Conservation (phyloP, 495 filamentous ascomycete species). For the Penicillium goetzii region DNA sequence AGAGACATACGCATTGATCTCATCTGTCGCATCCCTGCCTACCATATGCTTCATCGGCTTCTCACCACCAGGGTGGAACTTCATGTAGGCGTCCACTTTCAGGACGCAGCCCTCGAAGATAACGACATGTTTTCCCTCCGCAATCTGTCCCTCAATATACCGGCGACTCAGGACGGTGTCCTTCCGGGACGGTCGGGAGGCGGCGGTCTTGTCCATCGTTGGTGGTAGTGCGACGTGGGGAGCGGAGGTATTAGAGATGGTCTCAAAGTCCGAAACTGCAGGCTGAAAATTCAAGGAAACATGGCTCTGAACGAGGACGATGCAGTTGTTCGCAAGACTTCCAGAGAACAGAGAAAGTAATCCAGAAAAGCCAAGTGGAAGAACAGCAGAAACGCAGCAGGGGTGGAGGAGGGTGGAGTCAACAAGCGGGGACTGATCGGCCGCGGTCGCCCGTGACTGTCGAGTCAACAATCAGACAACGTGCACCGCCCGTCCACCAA, state of each 20-base stretch:
- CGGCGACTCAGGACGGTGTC: slow-evolving; percentile 65
- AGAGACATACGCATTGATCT: slow-evolving; percentile 80
- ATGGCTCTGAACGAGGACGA: not conserved
- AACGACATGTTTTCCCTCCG: slow-evolving; percentile 79
- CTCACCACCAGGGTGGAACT: slow-evolving; percentile 90
- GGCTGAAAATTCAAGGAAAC: slow-evolving; percentile 3
- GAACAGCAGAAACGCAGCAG: slow-evolving; percentile 22
- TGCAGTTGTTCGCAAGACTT: not conserved
- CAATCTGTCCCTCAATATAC: slow-evolving; percentile 85
- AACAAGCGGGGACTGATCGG: slow-evolving; percentile 32
- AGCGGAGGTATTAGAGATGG: not conserved
- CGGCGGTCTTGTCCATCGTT: slow-evolving; percentile 27
- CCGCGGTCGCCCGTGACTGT: slow-evolving; percentile 17
- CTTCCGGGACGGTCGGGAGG: slow-evolving; percentile 40
- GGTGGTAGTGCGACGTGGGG: slow-evolving; percentile 14
- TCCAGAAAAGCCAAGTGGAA: slow-evolving; percentile 9
- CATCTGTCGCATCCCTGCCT: slow-evolving; percentile 93
- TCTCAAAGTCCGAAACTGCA: not conserved
- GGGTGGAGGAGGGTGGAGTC: slow-evolving; percentile 26
- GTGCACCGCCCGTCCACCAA: slow-evolving; percentile 16
- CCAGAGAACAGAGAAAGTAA: slow-evolving; percentile 4
- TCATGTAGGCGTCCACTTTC: slow-evolving; percentile 84
- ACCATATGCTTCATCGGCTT: slow-evolving; percentile 95
- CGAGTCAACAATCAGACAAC: slow-evolving; percentile 27
- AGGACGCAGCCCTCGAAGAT: slow-evolving; percentile 81